Evolutionary conservation across 1,139 yeast species (phyloP), one percentile per base, ranked within the genome.

Genomic region (Blastobotrys indianensis): DNA sequence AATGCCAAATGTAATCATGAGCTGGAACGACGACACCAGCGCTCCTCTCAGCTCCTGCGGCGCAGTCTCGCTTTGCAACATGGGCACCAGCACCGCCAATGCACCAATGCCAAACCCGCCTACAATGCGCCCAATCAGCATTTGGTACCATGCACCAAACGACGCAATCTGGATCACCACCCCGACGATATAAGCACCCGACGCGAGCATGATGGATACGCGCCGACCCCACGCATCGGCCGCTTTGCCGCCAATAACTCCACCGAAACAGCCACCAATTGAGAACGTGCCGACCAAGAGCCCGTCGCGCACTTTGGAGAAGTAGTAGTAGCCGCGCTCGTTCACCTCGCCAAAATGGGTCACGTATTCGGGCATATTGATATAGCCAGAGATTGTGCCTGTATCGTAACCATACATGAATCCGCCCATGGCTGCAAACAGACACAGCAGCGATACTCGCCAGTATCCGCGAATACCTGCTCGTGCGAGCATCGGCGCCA

Each of bases 1-100:
- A 50, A 83, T 73, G 58, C 90, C 90, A 49, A 81, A 66, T 25
- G 87, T 81, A 60, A 82, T 77, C 64, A 76, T 74, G 59, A 79
- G 74, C 66, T 83, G 87, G 71, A 79, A 82, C 55, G 82, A 74
- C 39, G 81, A 75, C 42, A 82, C 85, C 37, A 70, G 45, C 29
- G 86, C 76, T 62, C 90, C 90, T 68, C 92, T 75, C 51, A 80
- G 68, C 55, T 74, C 73, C 60, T 74, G 80, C 49, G 88, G 90
- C 30, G 86, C 75, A 51, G 80, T 73, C 67, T 83, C 88, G 49
- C 83, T 73, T 66, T 81, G 81, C 62, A 82, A 81, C 63, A 82
- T 66, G 38, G 87, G 85, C 46, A 78, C 74, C 45, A 79, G 68
- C 35, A 83, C 82, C 15, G 87, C 74, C 35, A 82, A 75, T 37